phyloP scores from a whole-genome alignment of 108 stramenopile genomes.

The Nitzschia sp. region DNA sequence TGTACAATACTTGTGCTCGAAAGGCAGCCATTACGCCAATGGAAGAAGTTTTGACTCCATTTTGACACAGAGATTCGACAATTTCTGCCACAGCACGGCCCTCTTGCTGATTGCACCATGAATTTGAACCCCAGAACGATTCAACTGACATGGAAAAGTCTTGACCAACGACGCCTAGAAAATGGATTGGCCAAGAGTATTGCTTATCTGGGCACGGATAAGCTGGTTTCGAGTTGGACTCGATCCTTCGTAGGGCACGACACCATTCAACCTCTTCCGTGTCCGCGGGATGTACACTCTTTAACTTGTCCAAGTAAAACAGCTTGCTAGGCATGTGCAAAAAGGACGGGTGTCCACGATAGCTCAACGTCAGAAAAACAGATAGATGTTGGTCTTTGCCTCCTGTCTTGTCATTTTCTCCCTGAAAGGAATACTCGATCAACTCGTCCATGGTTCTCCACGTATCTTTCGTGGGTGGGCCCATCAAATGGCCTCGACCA shows the following conservation, averaged over 20 bases:
- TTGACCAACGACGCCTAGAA: conserved; percentile 52
- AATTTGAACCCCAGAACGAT: conserved; percentile 55
- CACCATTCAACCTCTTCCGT: conserved; percentile 33
- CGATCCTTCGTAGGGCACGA: conserved; percentile 42
- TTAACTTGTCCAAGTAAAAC: conserved; percentile 64
- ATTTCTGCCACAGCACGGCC: conserved; percentile 51
- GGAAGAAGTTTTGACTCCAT: conserved; percentile 36
- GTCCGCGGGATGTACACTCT: conserved; percentile 22
- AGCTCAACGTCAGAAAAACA: conserved; percentile 59
- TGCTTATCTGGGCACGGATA: conserved; percentile 30
- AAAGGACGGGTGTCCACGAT: conserved; percentile 64
- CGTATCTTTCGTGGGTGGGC: conserved; percentile 28
- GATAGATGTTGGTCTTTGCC: conserved; percentile 30
- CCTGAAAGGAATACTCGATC: conserved; percentile 51
- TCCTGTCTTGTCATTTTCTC: not conserved
- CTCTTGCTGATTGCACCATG: conserved; percentile 64
- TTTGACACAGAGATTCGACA: conserved; percentile 28
- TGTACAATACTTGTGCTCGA: conserved; percentile 67
- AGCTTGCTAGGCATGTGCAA: conserved; percentile 65
- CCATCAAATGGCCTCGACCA: conserved; percentile 55
- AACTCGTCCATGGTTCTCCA: conserved; percentile 50
- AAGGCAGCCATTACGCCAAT: conserved; percentile 79
- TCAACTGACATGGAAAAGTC: conserved; percentile 51
- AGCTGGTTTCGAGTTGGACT: conserved; percentile 38
- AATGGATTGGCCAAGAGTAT: conserved; percentile 67